These are phyloP conservation scores for Ustilago bromivora DNA, from an alignment of 1,284 basidiomycete species.

Conservation along the genomic window DNA sequence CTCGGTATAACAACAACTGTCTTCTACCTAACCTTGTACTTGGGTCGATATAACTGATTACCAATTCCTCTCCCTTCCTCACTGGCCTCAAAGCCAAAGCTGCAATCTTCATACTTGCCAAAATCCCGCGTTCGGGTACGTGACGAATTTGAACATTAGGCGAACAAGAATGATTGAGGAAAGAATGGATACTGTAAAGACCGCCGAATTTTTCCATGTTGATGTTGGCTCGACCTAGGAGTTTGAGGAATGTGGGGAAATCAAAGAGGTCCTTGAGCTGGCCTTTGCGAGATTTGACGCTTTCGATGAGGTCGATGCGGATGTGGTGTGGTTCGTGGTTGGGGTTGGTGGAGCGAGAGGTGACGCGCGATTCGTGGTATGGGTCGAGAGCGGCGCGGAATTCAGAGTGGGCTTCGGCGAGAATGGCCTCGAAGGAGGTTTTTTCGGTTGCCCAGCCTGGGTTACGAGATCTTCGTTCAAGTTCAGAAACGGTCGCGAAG, in stretches of 20 bases:
- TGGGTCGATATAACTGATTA: constrained; percentile 81
- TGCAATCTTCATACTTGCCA: constrained; percentile 77
- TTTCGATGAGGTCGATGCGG: constrained; percentile 70
- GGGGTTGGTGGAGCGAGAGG: constrained; percentile 77
- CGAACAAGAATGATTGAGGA: constrained; percentile 84
- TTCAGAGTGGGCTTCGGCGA: constrained; percentile 33
- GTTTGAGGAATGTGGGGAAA: constrained; percentile 79
- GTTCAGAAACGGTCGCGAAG: constrained; percentile 62
- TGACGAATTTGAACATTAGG: constrained; percentile 83
- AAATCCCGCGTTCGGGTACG: constrained; percentile 74
- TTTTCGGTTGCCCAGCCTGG: constrained; percentile 61
- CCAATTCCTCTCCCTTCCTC: constrained; percentile 78
- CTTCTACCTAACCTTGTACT: constrained; percentile 74
- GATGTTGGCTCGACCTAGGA: constrained; percentile 84
- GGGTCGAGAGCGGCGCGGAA: constrained; percentile 56
- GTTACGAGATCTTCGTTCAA: constrained; percentile 59
- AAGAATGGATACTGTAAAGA: constrained; percentile 85
- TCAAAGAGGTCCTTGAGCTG: constrained; percentile 77
- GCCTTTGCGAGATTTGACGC: constrained; percentile 71
- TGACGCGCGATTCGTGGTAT: constrained; percentile 71
- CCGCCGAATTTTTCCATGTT: constrained; percentile 89
- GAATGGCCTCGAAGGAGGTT: constrained; percentile 34
- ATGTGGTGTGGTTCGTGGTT: constrained; percentile 76
- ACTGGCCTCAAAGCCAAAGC: constrained; percentile 79
- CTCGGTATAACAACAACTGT: constrained; percentile 74